Evolutionary conservation across 257 asterid genomes (phyloP), one percentile per base, ranked within the genome.

Genomic region (Nicotiana tabacum): DNA sequence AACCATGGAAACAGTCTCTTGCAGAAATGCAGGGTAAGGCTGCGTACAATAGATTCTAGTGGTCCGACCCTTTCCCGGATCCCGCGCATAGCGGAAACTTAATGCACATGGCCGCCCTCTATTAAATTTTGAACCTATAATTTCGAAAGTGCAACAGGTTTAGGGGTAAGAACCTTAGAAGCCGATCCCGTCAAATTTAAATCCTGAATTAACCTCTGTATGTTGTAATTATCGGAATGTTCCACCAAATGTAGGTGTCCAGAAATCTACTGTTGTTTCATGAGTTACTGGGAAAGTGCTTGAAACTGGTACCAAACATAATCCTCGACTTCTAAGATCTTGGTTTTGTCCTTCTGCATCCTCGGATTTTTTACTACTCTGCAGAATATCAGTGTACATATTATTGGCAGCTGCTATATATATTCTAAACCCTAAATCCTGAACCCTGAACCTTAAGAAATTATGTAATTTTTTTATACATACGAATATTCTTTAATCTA

Each of bases 291-390:
- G 93, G 60, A 92, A 82, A 37, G 94, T 94, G 88, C 95, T 91
- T 10, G 96, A 90, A 80, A 92, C 77, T 35, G 98, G 98, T 78
- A 94, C 97, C 8, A 92, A 87, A 89, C 97, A 94, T 83, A 94
- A 69, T 67, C 98, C 97, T 89, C 91, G 89, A 83, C 91, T 88
- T 92, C 90, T 90, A 68, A 93, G 80, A 78, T 89, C 85, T 85
- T 90, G 57, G 80, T 17, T 76, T 86, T 90, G 83, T 88, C 91
- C 55, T 83, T 60, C 32, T 21, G 9, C 13, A 35, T 68, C 77
- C 16, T 64, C n/a, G 4, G 16, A 37, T 56, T 35, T 30, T 33
- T 11, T 53, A 12, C 0, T 10, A n/a, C 8, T 80, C 83, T 80
- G 83, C 6, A 18, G 4, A 10, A 66, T 15, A 5, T 66, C 21